Percentiles rank a stretch among this genome's conserved stretches.
phyloP scores from a whole-genome alignment of 164 flowering plant genomes.

The Tetrastigma voinierianum region DNA sequence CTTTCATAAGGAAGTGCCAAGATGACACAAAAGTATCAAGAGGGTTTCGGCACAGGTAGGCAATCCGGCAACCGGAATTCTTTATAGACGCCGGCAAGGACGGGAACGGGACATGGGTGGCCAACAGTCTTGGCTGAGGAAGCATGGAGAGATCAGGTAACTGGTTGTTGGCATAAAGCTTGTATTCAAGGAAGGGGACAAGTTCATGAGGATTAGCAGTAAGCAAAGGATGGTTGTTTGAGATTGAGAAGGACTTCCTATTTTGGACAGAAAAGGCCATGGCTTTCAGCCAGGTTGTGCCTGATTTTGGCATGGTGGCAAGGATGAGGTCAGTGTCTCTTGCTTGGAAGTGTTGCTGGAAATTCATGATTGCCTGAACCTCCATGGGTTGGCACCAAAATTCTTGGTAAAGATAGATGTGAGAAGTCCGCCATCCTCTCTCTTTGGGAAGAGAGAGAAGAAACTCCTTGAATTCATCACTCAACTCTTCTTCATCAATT shows the following conservation, averaged over 20 bases:
- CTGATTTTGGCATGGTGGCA: slow-evolving; percentile 30
- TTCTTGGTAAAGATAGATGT: slow-evolving; percentile 23
- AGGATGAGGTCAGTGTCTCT: slow-evolving; percentile 18
- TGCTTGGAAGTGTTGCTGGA: slow-evolving; percentile 24
- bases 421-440: slow-evolving; percentile 24
- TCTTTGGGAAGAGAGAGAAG: slow-evolving; percentile 26
- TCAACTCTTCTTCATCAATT: background rate
- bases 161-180: slow-evolving; percentile 9
- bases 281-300: slow-evolving; percentile 41
- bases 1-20: slow-evolving; percentile 23
- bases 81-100: slow-evolving; percentile 20
- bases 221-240: slow-evolving; percentile 17
- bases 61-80: slow-evolving; percentile 10
- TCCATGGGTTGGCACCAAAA: slow-evolving; percentile 31
- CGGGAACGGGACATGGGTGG: slow-evolving; percentile 16
- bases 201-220: slow-evolving; percentile 23
- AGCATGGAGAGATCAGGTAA: slow-evolving; percentile 7
- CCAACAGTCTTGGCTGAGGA: slow-evolving; percentile 10
- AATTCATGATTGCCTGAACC: slow-evolving; percentile 18
- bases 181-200: slow-evolving; percentile 20
- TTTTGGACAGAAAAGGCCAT: slow-evolving; percentile 19
- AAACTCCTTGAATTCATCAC: slow-evolving; percentile 14
- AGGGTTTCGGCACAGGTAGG: slow-evolving; percentile 30
- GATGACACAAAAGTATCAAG: slow-evolving; percentile 27
- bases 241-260: background rate